Base-by-base conservation (phyloP, 176 grass and related monocot species). In the Echinochloa phyllopogon region DNA sequence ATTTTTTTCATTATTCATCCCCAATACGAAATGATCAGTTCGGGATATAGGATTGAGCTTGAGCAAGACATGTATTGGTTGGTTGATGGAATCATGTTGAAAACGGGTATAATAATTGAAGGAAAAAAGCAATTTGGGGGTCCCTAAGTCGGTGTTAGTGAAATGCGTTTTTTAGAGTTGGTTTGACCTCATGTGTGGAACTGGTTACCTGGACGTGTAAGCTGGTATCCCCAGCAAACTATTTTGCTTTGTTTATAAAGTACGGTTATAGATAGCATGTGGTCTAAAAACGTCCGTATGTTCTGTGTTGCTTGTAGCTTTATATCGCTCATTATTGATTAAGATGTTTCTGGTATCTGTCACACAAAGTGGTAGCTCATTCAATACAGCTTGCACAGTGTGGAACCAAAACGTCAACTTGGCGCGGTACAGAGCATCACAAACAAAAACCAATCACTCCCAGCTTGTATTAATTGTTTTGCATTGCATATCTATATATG, bases 391-490 rank as follows among this genome's bases (percentile, higher is more conserved):
- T 73, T 73, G 24, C 45, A 73, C 70, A 20, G 2, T 11, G 25
- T 51, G 70, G 50, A 73, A 50, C 44, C n/a, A 50, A 72, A 50
- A 72, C 50, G 16, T 72, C 23, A 33, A 18, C 50, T 72, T 50
- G 69, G 45, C n/a, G n/a, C n/a, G n/a, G n/a, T n/a, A 20, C 11
- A 72, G 43, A 29, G 23, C 57, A 72, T 33, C 6, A 29, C 23
- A 29, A 27, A 27, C 0, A 3, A 2, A 8, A 47, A 25, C 43
- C 23, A 23, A 44, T 69, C 20, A 69, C 9, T 41, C 39, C 39
- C 21, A n/a, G 48, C 13, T 71, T 42, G 12, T 71, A 41, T 42
- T n/a, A n/a, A n/a, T n/a, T 42, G 37, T 5, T 5, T 44, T 71
- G 6, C 23, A 27, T 48, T 25, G 42, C 58, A 61, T 61, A 9